phyloP scores from a whole-genome alignment of 768 basidiomycete genomes.

The Xanthoconium stramineum region DNA sequence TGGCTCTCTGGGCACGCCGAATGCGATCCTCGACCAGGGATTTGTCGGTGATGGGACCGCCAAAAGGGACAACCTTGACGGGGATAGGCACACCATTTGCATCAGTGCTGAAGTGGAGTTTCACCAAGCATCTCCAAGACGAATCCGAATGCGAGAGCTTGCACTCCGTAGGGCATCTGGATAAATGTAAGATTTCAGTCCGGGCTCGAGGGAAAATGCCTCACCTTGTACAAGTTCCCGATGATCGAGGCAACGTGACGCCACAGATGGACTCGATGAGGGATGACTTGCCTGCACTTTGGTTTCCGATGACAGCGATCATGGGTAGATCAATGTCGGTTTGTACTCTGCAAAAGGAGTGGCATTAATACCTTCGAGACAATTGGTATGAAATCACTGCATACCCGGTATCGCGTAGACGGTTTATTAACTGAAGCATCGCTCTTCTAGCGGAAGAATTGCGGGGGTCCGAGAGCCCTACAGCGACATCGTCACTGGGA shows the following conservation, averaged over 20 bases:
- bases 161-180: constrained; percentile 58
- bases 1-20: constrained; percentile 60
- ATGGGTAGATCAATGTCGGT: constrained; percentile 69
- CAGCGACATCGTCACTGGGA: constrained; percentile 18
- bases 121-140: constrained; percentile 51
- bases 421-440: constrained; percentile 60
- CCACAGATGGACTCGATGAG: constrained; percentile 77
- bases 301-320: constrained; percentile 70
- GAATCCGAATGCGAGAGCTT: constrained; percentile 40
- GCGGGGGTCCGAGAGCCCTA: constrained; percentile 52
- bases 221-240: constrained; percentile 76
- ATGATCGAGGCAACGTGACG: constrained; percentile 62
- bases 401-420: constrained; percentile 61
- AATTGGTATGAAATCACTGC: constrained; percentile 33
- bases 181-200: background rate
- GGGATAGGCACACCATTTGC: constrained; percentile 35
- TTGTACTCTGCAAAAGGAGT: constrained; percentile 46
- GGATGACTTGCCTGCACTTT: constrained; percentile 75
- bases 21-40: constrained; percentile 62
- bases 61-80: constrained; percentile 42
- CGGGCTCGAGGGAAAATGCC: background rate
- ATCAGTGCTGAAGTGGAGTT: constrained; percentile 45
- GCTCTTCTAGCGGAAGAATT: constrained; percentile 41
- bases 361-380: background rate
- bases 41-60: constrained; percentile 48